These are phyloP conservation scores for Suillus hirtellus DNA, from an alignment of 768 basidiomycete genomes.

Conservation along the genomic window DNA sequence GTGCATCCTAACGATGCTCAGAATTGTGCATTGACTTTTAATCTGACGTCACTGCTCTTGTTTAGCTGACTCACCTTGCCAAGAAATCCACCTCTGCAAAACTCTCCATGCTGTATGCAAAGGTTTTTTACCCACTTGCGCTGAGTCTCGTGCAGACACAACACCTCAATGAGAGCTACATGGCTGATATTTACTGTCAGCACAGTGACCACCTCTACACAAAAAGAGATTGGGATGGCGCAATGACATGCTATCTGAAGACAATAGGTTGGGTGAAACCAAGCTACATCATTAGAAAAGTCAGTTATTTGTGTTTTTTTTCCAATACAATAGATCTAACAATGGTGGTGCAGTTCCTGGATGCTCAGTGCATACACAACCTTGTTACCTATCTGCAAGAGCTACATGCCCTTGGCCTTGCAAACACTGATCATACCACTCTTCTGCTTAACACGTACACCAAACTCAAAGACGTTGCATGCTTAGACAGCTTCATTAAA, in stretches of 20 bases:
- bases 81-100: constrained; percentile 86
- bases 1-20: constrained; percentile 40
- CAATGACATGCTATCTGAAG: constrained; percentile 89
- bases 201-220: constrained; percentile 91
- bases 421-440: constrained; percentile 96
- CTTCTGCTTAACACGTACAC: constrained; percentile 97
- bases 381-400: constrained; percentile 96
- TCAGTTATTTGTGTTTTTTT: constrained; percentile 29
- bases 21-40: background rate
- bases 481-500: constrained; percentile 91
- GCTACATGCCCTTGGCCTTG: constrained; percentile 83
- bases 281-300: constrained; percentile 97
- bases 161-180: constrained; percentile 64
- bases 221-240: constrained; percentile 90
- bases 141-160: constrained; percentile 82
- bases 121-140: constrained; percentile 77
- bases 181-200: constrained; percentile 86
- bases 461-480: constrained; percentile 87
- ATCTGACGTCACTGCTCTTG: background rate
- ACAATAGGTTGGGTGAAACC: constrained; percentile 90
- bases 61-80: constrained; percentile 61
- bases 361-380: constrained; percentile 93
- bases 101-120: constrained; percentile 81
- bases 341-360: constrained; percentile 70
- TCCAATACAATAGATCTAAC: background rate